These are phyloP conservation scores for Hanseniaspora guilliermondii DNA, from an alignment of 805 yeast species.

Conservation along the genomic window DNA sequence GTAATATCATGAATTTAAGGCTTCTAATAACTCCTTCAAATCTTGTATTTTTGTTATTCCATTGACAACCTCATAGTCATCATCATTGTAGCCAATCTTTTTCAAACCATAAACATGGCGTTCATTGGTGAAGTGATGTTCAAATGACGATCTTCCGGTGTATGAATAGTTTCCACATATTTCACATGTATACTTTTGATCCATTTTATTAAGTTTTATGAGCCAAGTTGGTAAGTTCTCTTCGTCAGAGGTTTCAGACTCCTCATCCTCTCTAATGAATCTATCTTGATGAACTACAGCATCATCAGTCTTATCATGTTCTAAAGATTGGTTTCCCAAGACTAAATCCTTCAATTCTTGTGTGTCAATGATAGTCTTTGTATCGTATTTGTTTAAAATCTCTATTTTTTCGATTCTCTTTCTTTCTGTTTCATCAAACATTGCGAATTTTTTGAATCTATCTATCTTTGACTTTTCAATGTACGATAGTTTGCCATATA, in stretches of 20 bases:
- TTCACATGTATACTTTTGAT: conserved; percentile 63
- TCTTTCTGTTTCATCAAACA: not conserved
- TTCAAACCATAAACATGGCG: conserved; percentile 63
- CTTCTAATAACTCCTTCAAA: conserved; percentile 45
- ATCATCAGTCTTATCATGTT: conserved; percentile 13
- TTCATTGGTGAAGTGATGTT: conserved; percentile 59
- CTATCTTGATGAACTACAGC: conserved; percentile 17
- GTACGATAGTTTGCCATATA: conserved; percentile 29
- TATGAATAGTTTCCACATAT: conserved; percentile 67
- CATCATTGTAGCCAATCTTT: conserved; percentile 57
- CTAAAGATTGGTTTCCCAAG: conserved; percentile 16
- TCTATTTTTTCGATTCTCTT: conserved; percentile 21
- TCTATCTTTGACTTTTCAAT: conserved; percentile 39
- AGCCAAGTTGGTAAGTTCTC: conserved; percentile 89
- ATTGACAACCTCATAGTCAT: conserved; percentile 37
- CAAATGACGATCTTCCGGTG: conserved; percentile 61
- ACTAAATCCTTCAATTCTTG: conserved; percentile 16
- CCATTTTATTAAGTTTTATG: conserved; percentile 77
- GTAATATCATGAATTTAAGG: not conserved
- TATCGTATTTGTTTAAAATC: conserved; percentile 27
- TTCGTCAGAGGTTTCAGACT: conserved; percentile 48
- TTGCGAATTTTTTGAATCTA: conserved; percentile 48
- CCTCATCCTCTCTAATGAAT: conserved; percentile 20
- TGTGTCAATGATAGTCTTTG: conserved; percentile 14
- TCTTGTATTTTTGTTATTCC: conserved; percentile 59